phyloP scores from a whole-genome alignment of 1,139 yeast genomes.

The Lodderomyces theae region DNA sequence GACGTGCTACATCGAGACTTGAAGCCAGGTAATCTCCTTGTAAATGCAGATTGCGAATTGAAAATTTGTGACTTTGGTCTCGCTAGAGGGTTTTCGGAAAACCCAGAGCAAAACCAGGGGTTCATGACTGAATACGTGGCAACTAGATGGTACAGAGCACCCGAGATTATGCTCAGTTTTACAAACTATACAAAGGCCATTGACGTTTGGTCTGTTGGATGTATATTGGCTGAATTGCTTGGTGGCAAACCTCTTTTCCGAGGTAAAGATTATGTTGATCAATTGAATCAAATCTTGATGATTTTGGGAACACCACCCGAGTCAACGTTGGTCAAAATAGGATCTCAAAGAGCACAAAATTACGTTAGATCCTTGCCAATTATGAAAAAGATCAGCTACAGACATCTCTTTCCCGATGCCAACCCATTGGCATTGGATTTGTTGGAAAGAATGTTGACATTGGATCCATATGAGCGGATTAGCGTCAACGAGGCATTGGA shows the following conservation, averaged over 20 bases:
- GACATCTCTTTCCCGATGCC: slow-evolving; percentile 73
- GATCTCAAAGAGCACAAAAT: slow-evolving; percentile 87
- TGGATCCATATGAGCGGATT: slow-evolving; percentile 85
- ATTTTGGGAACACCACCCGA: slow-evolving; percentile 90
- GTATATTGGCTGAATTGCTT: slow-evolving; percentile 87
- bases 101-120: slow-evolving; percentile 84
- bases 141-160: slow-evolving; percentile 97
- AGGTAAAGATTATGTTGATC: slow-evolving; percentile 96
- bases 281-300: slow-evolving; percentile 80
- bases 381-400: slow-evolving; percentile 79
- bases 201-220: slow-evolving; percentile 97
- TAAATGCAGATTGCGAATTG: slow-evolving; percentile 93
- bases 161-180: slow-evolving; percentile 92
- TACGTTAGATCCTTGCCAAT: slow-evolving; percentile 84
- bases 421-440: slow-evolving; percentile 85
- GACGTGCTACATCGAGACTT: slow-evolving; percentile 92
- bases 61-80: slow-evolving; percentile 96
- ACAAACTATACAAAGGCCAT: slow-evolving; percentile 94
- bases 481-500: slow-evolving; percentile 85
- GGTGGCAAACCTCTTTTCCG: slow-evolving; percentile 92
- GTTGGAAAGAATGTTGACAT: slow-evolving; percentile 74
- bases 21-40: slow-evolving; percentile 89
- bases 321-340: slow-evolving; percentile 76
- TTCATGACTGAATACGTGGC: slow-evolving; percentile 96
- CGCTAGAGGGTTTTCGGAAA: slow-evolving; percentile 89